A percentile compares a stretch with the other conserved stretches of the same genome.
Conservation (phyloP, 2,329 filamentous ascomycete species). For the Verticillium isaacii region DNA sequence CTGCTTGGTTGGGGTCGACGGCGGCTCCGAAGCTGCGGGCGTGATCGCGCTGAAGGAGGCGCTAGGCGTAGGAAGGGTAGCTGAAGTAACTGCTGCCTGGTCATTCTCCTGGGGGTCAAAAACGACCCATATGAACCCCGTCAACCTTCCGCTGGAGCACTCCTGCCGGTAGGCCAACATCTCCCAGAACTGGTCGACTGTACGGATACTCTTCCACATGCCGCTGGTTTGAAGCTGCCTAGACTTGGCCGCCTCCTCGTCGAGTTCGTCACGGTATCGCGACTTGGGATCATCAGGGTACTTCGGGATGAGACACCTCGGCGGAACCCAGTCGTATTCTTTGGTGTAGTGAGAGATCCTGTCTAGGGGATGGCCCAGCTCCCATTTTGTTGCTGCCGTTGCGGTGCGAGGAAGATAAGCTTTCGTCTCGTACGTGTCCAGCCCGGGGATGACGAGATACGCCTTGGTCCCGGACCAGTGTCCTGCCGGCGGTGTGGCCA, state of each 20-base stretch:
- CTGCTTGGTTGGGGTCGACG: slow-evolving; percentile 26
- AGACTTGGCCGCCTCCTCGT: slow-evolving; percentile 69
- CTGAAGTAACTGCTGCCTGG: slow-evolving; percentile 3
- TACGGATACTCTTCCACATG: slow-evolving; percentile 78
- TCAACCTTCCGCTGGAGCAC: slow-evolving; percentile 85
- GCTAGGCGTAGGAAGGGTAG: slow-evolving; percentile 20
- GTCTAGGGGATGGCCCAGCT: slow-evolving; percentile 68
- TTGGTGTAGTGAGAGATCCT: slow-evolving; percentile 57
- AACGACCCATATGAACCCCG: slow-evolving; percentile 92
- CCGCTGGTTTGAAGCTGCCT: slow-evolving; percentile 51
- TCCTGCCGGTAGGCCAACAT: slow-evolving; percentile 97
- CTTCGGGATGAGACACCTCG: slow-evolving; percentile 78
- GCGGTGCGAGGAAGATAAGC: slow-evolving; percentile 64
- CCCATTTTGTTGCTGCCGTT: slow-evolving; percentile 53
- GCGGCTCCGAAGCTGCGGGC: slow-evolving; percentile 10
- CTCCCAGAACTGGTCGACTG: slow-evolving; percentile 94
- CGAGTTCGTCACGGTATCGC: slow-evolving; percentile 81
- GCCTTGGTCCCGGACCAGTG: slow-evolving; percentile 55
- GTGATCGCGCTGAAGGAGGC: slow-evolving; percentile 18
- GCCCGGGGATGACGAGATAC: slow-evolving; percentile 82
- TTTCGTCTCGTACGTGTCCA: slow-evolving; percentile 76
- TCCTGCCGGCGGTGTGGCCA: slow-evolving; percentile 41
- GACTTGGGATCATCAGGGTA: slow-evolving; percentile 96
- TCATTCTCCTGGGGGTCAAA: slow-evolving; percentile 51
- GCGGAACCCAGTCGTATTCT: slow-evolving; percentile 59